Percentiles rank a stretch among this genome's conserved stretches.
phyloP scores from a whole-genome alignment of 164 flowering plant genomes.

The Vitis rupestris region DNA sequence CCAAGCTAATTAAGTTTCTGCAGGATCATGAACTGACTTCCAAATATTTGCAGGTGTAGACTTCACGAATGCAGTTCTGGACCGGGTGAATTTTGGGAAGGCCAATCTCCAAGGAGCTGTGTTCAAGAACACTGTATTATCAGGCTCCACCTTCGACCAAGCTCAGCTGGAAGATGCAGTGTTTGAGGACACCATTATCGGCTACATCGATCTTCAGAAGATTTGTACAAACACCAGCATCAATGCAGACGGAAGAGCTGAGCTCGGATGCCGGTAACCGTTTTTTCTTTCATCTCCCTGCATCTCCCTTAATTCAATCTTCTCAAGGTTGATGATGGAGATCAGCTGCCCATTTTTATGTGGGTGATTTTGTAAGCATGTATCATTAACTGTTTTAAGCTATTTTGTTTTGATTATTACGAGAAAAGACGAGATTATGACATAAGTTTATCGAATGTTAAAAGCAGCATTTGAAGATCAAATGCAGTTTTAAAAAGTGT shows the following conservation, averaged over 20 bases:
- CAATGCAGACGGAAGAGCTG: constrained; percentile 53
- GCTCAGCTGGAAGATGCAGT: constrained; percentile 70
- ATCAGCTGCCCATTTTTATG: too few relatives aligned
- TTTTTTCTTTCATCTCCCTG: neutral
- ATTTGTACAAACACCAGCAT: constrained; percentile 65
- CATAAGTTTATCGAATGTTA: too few relatives aligned
- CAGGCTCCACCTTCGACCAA: constrained; percentile 83
- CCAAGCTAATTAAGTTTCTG: neutral
- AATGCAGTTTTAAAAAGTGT: too few relatives aligned
- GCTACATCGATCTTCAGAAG: constrained; percentile 94
- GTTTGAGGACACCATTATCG: constrained; percentile 94
- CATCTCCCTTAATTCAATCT: neutral
- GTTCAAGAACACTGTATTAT: constrained; percentile 74
- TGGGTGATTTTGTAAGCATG: too few relatives aligned
- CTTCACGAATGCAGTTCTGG: constrained; percentile 88
- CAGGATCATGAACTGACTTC: neutral
- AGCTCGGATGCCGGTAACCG: constrained; percentile 73
- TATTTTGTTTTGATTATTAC: too few relatives aligned
- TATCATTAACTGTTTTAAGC: too few relatives aligned
- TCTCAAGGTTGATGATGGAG: neutral
- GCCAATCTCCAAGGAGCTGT: constrained; percentile 82
- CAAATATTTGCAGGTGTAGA: constrained; percentile 50
- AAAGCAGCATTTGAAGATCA: too few relatives aligned
- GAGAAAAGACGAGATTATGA: too few relatives aligned
- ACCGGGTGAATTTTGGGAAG: constrained; percentile 81